Conservation (phyloP, 2,329 filamentous ascomycete species). For the Fusarium veterinarium region DNA sequence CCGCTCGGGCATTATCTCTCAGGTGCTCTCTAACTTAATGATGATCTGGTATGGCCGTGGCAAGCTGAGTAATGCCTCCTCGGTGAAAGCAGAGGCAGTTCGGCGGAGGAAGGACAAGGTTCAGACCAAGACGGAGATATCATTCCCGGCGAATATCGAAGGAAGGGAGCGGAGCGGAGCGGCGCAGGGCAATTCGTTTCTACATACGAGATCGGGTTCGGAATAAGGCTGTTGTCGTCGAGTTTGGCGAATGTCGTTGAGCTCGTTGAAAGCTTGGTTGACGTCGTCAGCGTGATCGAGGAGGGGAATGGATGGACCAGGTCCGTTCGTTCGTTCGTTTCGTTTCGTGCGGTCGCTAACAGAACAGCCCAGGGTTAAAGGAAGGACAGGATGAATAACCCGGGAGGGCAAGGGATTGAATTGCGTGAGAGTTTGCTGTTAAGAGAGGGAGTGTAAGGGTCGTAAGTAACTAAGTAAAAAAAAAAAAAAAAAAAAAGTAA, state of each 20-base stretch:
- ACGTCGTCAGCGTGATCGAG: conserved; percentile 35
- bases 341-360: conserved; percentile 38
- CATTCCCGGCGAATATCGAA: conserved; percentile 44
- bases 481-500: conserved; percentile 2
- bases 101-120: conserved; percentile 20
- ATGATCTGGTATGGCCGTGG: conserved; percentile 12
- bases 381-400: conserved; percentile 30
- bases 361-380: conserved; percentile 24
- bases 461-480: not conserved
- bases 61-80: conserved; percentile 24
- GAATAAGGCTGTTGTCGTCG: conserved; percentile 2
- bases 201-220: conserved; percentile 39
- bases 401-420: conserved; percentile 18
- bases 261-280: conserved; percentile 24
- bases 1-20: conserved; percentile 50
- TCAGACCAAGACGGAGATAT: conserved; percentile 40
- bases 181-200: conserved; percentile 30
- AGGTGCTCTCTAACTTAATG: conserved; percentile 26
- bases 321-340: conserved; percentile 25
- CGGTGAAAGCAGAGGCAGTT: conserved; percentile 23
- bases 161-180: conserved; percentile 28
- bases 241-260: not conserved
- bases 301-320: conserved; percentile 15
- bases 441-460: conserved; percentile 5
- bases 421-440: conserved; percentile 17